Evolutionary conservation across 139 green algal species (phyloP).

Genomic region (Chlorella sp.): DNA sequence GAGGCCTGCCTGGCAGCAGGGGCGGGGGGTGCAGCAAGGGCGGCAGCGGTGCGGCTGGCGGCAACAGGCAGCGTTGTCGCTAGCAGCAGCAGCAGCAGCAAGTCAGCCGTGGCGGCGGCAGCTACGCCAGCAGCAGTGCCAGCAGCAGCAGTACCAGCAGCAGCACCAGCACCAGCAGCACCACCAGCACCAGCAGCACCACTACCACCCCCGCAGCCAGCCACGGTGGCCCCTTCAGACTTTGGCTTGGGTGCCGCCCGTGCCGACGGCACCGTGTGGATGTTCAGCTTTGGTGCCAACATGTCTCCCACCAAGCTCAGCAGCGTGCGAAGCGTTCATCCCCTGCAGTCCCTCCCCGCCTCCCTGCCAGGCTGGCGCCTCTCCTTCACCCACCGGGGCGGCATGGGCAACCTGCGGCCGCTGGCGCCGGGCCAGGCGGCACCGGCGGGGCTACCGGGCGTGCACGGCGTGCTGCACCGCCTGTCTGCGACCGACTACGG

Average conservation of each 20-base stretch:
- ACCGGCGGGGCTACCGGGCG: conserved; percentile 11
- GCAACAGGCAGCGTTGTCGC: background rate
- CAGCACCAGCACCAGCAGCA: background rate
- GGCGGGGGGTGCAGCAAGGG: background rate
- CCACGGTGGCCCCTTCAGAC: background rate
- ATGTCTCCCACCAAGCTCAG: conserved; percentile 60
- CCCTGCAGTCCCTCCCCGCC: conserved; percentile 49
- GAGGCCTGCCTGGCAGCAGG: background rate
- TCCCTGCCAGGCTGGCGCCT: conserved; percentile 52
- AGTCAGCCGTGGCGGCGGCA: background rate
- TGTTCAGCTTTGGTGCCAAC: conserved; percentile 74
- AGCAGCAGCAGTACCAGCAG: background rate
- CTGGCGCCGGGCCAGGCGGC: conserved; percentile 11
- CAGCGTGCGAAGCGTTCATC: conserved; percentile 39
- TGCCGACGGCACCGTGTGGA: conserved; percentile 52
- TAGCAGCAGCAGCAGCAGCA: background rate
- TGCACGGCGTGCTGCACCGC: conserved; percentile 65
- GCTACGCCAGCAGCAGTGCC: background rate
- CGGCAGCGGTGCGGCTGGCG: background rate
- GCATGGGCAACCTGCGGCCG: conserved; percentile 53
- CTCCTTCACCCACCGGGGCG: conserved; percentile 56
- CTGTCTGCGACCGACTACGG: conserved; percentile 46
- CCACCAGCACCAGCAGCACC: background rate
- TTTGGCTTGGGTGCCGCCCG: background rate
- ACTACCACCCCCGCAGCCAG: background rate